A percentile compares a stretch with the other conserved stretches of the same genome.
Evolutionary conservation across 441 rosid genomes (phyloP).

Genomic region (Pelargonium myrrhifolium): DNA sequence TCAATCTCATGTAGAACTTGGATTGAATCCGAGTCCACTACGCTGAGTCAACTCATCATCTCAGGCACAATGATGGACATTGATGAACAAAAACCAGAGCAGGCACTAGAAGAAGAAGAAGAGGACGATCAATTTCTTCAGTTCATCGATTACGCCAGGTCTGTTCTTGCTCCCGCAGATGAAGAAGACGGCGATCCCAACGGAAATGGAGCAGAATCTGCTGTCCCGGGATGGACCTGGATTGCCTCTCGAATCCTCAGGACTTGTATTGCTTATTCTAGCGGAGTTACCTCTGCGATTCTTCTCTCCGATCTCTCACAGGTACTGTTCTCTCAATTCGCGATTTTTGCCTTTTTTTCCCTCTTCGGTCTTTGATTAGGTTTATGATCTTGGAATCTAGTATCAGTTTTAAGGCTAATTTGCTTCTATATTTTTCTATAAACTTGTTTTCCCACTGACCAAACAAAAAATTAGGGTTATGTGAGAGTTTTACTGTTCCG

Average conservation of each 20-base stretch:
- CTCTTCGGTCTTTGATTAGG: background rate
- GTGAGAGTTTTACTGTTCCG: constrained; percentile 9
- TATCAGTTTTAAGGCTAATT: no score
- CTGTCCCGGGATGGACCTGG: constrained; percentile 24
- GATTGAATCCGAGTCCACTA: no score
- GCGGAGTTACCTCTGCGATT: constrained; percentile 26
- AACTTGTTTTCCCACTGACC: no score
- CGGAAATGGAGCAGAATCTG: background rate
- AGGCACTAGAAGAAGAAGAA: background rate
- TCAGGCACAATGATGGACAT: constrained; percentile 1
- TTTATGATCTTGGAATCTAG: no score
- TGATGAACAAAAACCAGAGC: background rate
- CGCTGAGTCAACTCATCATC: background rate
- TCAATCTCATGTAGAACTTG: no score
- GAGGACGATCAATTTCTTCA: constrained; percentile 18
- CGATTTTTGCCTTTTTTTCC: background rate
- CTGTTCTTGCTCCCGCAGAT: background rate
- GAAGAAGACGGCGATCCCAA: no score
- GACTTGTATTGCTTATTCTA: constrained; percentile 24
- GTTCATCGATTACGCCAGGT: constrained; percentile 18
- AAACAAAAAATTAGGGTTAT: background rate
- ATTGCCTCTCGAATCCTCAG: constrained; percentile 20
- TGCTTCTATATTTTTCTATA: no score
- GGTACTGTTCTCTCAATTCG: background rate
- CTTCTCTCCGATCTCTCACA: constrained; percentile 24